Evolutionary conservation across 169 alveolate species (phyloP).

Genomic region (Plasmodium adleri): DNA sequence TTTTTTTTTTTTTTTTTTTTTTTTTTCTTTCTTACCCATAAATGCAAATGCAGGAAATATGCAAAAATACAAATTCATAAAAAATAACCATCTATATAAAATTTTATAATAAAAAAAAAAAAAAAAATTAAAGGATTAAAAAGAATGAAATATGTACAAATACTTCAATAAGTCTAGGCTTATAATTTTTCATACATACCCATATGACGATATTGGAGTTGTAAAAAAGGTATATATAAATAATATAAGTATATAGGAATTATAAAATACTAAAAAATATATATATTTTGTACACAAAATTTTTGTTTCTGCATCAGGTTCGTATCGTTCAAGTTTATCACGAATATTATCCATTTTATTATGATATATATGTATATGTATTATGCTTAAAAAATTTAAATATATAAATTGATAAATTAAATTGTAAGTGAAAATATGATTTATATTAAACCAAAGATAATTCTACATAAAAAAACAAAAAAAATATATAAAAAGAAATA

Average conservation of each 20-base stretch:
- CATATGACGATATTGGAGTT: constrained; percentile 36
- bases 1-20: not conserved
- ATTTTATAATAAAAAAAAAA: not conserved
- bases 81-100: constrained; percentile 53
- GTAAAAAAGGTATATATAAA: constrained; percentile 54
- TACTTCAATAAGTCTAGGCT: not conserved
- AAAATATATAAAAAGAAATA: too few species aligned
- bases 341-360: constrained; percentile 47
- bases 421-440: too few species aligned
- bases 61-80: constrained; percentile 55
- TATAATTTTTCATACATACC: constrained; percentile 5
- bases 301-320: constrained; percentile 58
- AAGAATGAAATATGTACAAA: not conserved
- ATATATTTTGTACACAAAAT: constrained; percentile 45
- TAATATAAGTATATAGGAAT: constrained; percentile 39
- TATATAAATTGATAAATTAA: too few species aligned
- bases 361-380: constrained; percentile 1
- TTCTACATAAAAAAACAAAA: too few species aligned
- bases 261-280: constrained; percentile 29
- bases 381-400: too few species aligned
- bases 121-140: not conserved
- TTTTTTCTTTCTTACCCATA: constrained; percentile 35
- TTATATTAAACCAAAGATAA: too few species aligned
- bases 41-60: constrained; percentile 41
- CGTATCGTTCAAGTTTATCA: constrained; percentile 47